Base-by-base conservation (phyloP, 2,329 filamentous ascomycete genomes). In the Colletotrichum destructivum region DNA sequence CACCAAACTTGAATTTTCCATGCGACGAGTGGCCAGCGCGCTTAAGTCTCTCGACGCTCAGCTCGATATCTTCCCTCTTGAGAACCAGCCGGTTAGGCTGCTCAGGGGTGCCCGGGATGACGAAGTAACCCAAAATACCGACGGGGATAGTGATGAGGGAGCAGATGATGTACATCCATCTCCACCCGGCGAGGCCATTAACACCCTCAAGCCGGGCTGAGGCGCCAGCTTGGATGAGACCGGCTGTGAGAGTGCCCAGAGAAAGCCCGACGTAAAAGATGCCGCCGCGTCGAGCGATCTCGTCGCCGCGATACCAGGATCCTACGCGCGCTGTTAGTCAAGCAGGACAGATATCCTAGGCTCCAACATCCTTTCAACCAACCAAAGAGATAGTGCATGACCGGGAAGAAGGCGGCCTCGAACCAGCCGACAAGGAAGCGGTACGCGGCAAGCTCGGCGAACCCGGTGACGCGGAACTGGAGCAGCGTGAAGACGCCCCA, bases 401-500 rank as follows among this genome's bases (percentile, higher is more conserved):
- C 78, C 1, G 80, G 78, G 69, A 78, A 82, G 4, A 78, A 81
- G 11, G 77, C 77, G 2, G 78, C 77, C 59, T 71, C 79, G 51
- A 81, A 78, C n/a, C 80, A 75, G 2, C 80, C 80, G 1, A 82
- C 74, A 38, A 81, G 79, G 61, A 83, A 83, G 2, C 81, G 76
- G 18, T 71, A 71, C 9, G 69, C 69, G 9, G 69, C 69, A 11
- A 71, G 81, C 67, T 44, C 75, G 42, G 35, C 66, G 26, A 42
- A 79, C 47, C 47, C 79, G 74, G 62, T 71, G 71, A 75, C 16
- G 49, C 73, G 60, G 75, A 54, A 51, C 69, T 73, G 54, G 72
- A 89, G 79, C 15, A 91, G 81, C 0, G 88, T 90, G 71, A 90
- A 88, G 40, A 89, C 77, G 0, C 88, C 88, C 88, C 89, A 90